Evolutionary conservation across 805 yeast genomes (phyloP), one percentile per base, ranked within the genome.

Genomic region (Dipodascus geniculatus): DNA sequence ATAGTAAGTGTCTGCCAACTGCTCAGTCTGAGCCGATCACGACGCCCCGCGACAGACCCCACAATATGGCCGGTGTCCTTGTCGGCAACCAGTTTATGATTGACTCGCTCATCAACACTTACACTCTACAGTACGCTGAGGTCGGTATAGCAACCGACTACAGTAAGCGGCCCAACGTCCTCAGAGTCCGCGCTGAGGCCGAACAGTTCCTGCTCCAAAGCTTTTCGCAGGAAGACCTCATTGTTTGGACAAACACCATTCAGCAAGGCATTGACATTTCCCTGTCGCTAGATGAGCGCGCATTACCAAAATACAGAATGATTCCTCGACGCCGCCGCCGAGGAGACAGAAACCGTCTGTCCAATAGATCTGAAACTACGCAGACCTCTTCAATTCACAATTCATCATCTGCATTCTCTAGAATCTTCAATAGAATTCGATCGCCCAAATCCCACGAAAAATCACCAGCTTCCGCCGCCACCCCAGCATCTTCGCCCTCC

Each of bases 111-210:
- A 23, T 63, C 42, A 74, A 82, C 57, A 78, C 88, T 0, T 90
- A 80, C 66, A 81, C 96, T 1, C 73, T 91, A 42, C 98, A 93
- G 67, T 82, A 83, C 68, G 90, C 93, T 11, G 81, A 76, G 61
- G 69, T 87, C 48, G 99, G 99, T 0, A 71, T 88, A 14, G 96
- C 98, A 0, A 74, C 80, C 1, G 99, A 91, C 68, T 88, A 88
- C 67, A 77, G 76, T 54, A 87, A 88, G 65, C 78, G 77, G 58
- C 74, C 78, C 17, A 77, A 81, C 63, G 87, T 83, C 2, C 67
- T 89, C 42, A 71, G 99, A 51, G 60, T 91, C 17, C 77, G 99
- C 20, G 77, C 84, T 38, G 98, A 91, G 68, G 78, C 83, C 42
- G 89, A 87, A 66, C 98, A 91, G 66, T 76, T 87, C 57, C 65